Evolutionary conservation across 106 monocot species (phyloP).

Genomic region (Platanthera zijinensis): DNA sequence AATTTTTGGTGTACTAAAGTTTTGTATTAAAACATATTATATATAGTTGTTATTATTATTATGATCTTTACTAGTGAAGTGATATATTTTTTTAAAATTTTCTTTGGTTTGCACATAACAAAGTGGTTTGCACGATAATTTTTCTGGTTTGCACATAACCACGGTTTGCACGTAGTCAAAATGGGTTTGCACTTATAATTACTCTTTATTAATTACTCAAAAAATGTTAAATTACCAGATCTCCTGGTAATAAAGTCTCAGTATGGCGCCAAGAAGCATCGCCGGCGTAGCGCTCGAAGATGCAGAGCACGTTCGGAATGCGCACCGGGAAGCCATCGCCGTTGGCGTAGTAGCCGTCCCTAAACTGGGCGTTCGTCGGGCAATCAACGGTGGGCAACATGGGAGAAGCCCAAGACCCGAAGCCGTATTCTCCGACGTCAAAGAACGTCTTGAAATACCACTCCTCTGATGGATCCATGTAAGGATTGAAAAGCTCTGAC

Average conservation of each 20-base stretch:
- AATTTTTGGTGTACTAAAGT: too few relatives aligned
- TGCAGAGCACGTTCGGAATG: constrained; percentile 35
- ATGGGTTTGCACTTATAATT: too few relatives aligned
- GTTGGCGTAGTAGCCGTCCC: constrained; percentile 40
- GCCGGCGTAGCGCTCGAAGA: constrained; percentile 59
- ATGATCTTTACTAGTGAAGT: too few relatives aligned
- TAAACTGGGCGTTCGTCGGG: constrained; percentile 39
- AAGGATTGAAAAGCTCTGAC: constrained; percentile 67
- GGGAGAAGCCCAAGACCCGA: constrained; percentile 26
- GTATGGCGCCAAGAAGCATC: constrained; percentile 66
- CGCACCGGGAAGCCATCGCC: constrained; percentile 34
- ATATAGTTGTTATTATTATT: too few relatives aligned
- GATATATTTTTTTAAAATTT: too few relatives aligned
- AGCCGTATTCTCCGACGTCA: constrained; percentile 64
- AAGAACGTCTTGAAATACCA: constrained; percentile 72
- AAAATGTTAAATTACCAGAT: constrained; percentile 22
- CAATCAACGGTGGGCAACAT: constrained; percentile 45
- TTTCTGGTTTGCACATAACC: too few relatives aligned
- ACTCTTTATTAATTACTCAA: too few relatives aligned
- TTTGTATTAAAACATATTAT: too few relatives aligned
- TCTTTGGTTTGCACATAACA: too few relatives aligned
- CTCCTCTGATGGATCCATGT: constrained; percentile 68
- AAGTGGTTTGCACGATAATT: too few relatives aligned
- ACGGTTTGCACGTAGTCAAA: too few relatives aligned
- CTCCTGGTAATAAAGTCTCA: constrained; percentile 27